These are phyloP conservation scores for Lenzites betulinus DNA, from an alignment of 768 basidiomycete species.

Conservation along the genomic window DNA sequence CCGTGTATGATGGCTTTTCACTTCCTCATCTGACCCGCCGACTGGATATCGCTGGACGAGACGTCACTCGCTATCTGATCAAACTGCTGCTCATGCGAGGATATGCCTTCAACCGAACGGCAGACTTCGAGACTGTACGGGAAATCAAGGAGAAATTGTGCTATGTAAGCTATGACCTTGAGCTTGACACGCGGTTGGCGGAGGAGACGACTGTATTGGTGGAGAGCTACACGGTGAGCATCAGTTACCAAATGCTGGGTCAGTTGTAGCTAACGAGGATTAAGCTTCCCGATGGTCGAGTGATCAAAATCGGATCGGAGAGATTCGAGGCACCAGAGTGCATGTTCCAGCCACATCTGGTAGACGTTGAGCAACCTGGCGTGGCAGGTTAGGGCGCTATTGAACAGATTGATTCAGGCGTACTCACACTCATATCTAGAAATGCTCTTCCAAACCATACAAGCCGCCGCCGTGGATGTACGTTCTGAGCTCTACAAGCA, in stretches of 20 bases:
- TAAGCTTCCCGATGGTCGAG: conserved; percentile 92
- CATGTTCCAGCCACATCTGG: conserved; percentile 99
- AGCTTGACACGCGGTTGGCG: conserved; percentile 86
- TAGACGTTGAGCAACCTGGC: conserved; percentile 95
- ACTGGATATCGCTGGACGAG: conserved; percentile 96
- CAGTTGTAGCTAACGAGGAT: background rate
- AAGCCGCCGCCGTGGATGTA: conserved; percentile 85
- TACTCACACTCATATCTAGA: conserved; percentile 46
- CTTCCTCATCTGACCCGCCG: conserved; percentile 94
- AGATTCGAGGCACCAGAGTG: conserved; percentile 99
- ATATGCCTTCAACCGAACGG: conserved; percentile 99
- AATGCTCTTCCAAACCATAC: conserved; percentile 96
- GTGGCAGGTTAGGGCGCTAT: conserved; percentile 67
- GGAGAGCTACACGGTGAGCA: conserved; percentile 90
- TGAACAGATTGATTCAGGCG: background rate
- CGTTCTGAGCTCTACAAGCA: conserved; percentile 96
- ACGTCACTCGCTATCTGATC: conserved; percentile 98
- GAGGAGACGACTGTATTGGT: conserved; percentile 97
- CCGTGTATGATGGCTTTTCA: conserved; percentile 96
- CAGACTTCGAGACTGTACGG: conserved; percentile 98
- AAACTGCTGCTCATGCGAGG: conserved; percentile 99
- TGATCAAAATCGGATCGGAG: conserved; percentile 97
- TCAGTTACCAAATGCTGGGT: background rate
- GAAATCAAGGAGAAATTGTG: conserved; percentile 99
- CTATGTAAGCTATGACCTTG: conserved; percentile 97